A percentile compares a stretch with the other conserved stretches of the same genome.
Evolutionary conservation across 441 rosid genomes (phyloP).

Genomic region (Populus trichocarpa): DNA sequence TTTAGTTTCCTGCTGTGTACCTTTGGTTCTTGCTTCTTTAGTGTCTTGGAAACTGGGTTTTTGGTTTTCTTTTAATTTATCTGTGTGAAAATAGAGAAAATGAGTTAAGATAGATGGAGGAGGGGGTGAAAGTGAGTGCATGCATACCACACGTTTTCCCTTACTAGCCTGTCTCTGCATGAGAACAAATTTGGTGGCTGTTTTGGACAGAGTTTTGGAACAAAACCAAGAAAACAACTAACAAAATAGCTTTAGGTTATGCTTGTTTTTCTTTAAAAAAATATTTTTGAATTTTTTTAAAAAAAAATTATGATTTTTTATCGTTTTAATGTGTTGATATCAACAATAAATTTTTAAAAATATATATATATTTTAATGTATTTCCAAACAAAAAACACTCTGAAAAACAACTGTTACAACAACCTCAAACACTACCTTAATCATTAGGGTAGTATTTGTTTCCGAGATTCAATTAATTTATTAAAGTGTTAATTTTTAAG

Average conservation of each 20-base stretch:
- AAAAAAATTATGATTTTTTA: too few species aligned
- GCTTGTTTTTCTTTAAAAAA: too few species aligned
- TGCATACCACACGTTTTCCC: slow-evolving; percentile 30
- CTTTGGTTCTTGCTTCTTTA: background rate
- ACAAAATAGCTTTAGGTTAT: background rate
- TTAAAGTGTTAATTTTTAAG: too few species aligned
- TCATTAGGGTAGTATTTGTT: too few species aligned
- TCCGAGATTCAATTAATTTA: too few species aligned
- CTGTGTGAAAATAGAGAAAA: background rate
- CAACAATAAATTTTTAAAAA: too few species aligned
- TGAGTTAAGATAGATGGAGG: background rate
- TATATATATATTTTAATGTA: too few species aligned
- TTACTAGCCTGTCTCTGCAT: slow-evolving; percentile 11
- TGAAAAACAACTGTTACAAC: too few species aligned
- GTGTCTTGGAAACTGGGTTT: background rate
- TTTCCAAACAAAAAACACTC: too few species aligned
- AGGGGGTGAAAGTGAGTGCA: background rate
- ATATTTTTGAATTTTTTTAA: too few species aligned
- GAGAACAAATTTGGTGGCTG: slow-evolving; percentile 17
- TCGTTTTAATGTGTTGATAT: too few species aligned
- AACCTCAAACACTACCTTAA: too few species aligned
- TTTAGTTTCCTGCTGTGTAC: background rate
- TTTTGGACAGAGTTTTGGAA: background rate
- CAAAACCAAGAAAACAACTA: background rate
- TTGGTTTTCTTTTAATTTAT: background rate